A percentile compares a stretch with the other conserved stretches of the same genome.
Evolutionary conservation across 75 land plant genomes (phyloP).

Genomic region (Cryptomeria japonica): DNA sequence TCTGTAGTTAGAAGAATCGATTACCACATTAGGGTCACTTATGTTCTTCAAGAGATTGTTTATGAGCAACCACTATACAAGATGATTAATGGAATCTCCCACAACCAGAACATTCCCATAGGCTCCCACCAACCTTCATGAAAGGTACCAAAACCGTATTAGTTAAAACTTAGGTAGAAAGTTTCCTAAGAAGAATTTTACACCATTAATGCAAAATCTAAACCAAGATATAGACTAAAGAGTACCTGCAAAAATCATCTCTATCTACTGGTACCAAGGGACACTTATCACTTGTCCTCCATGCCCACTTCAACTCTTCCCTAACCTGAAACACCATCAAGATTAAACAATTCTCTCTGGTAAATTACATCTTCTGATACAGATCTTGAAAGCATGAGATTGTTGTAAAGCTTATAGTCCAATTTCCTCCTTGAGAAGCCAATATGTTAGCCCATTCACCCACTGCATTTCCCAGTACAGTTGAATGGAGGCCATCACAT

Average conservation of each 20-base stretch:
- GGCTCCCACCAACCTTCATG: slow-evolving; percentile 3
- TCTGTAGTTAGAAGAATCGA: background rate
- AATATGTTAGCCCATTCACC: background rate
- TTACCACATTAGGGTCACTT: background rate
- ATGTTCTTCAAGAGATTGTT: slow-evolving; percentile 18
- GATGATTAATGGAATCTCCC: slow-evolving; percentile 25
- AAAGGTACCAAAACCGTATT: background rate
- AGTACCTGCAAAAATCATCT: slow-evolving; percentile 18
- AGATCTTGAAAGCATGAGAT: background rate
- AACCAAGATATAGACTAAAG: background rate
- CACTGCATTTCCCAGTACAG: background rate
- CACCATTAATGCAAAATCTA: background rate
- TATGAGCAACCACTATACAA: slow-evolving; percentile 11
- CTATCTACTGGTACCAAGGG: slow-evolving; percentile 17
- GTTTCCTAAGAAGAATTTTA: too few relatives aligned
- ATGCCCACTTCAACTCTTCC: slow-evolving; percentile 35
- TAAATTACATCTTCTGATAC: background rate
- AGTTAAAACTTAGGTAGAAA: too few relatives aligned
- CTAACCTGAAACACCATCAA: slow-evolving; percentile 21
- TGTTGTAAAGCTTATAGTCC: background rate
- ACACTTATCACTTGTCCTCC: slow-evolving; percentile 19
- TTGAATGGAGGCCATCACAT: slow-evolving; percentile 17
- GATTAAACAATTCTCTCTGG: background rate
- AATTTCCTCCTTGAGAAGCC: slow-evolving; percentile 15
- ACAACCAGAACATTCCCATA: slow-evolving; percentile 21